These are phyloP conservation scores for Arachnopeziza araneosa DNA, from an alignment of 2,329 filamentous ascomycete species.

Conservation along the genomic window DNA sequence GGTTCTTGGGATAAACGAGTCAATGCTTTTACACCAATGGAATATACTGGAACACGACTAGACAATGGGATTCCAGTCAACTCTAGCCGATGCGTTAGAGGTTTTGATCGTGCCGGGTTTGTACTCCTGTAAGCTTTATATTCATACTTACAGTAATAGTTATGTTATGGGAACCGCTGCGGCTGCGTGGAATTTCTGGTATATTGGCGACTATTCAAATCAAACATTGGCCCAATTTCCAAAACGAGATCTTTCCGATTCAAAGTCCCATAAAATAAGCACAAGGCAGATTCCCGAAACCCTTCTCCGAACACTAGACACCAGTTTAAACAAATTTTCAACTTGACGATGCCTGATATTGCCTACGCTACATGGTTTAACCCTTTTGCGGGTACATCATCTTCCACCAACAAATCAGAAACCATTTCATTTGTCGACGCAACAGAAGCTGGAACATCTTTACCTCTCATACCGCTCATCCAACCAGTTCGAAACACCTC, in stretches of 20 bases:
- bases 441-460: constrained; percentile 28
- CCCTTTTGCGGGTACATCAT: constrained; percentile 21
- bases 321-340: background rate
- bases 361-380: constrained; percentile 22
- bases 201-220: constrained; percentile 17
- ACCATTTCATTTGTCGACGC: constrained; percentile 24
- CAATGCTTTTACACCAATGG: constrained; percentile 52
- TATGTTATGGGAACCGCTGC: constrained; percentile 30
- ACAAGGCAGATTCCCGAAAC: constrained; percentile 26
- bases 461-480: constrained; percentile 28
- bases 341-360: background rate
- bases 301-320: constrained; percentile 12
- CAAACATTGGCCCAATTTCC: constrained; percentile 23
- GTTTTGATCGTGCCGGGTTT: constrained; percentile 28
- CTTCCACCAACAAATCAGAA: background rate
- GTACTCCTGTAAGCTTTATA: background rate
- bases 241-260: constrained; percentile 43
- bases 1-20: constrained; percentile 57
- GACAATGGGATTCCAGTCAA: constrained; percentile 38
- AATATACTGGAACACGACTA: constrained; percentile 56
- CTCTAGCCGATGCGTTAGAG: constrained; percentile 30
- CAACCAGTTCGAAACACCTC: constrained; percentile 24
- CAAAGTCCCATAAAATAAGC: constrained; percentile 39
- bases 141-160: constrained; percentile 5
- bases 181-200: constrained; percentile 27